Evolutionary conservation across 768 basidiomycete genomes (phyloP), one percentile per base, ranked within the genome.

Genomic region (Pisolithus marmoratus): DNA sequence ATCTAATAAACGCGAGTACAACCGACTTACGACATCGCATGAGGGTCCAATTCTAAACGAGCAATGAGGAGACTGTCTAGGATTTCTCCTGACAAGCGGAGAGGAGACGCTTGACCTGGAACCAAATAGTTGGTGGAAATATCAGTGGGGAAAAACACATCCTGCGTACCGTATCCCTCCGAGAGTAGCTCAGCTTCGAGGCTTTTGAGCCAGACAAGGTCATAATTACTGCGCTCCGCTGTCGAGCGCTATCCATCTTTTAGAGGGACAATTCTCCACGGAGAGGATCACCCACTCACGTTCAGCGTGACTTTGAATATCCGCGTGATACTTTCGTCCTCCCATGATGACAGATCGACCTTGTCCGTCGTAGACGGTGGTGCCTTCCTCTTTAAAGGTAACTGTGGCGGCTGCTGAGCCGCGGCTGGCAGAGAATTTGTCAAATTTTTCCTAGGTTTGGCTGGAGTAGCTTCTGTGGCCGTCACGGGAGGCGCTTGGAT

Each of bases 11-110:
- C 17, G 41, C 53, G 31, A 51, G 52, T 49, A 31, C 59, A 34
- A 55, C 24, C 19, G 22, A 78, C 83, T 67, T 67, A 85, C 86
- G 79, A 77, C 83, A 88, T 85, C 24, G 67, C 63, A 43, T 81
- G 72, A 11, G 92, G 82, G 64, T 92, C 80, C 20, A 95, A 67
- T 51, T 93, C 90, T 8, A 98, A 77, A 27, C 94, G 75, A 2
- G 91, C 79, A 60, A 96, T 93, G 48, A 97, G 73, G 4, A 94
- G 69, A 22, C 87, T 80, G 70, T 95, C 94, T 20, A 79, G 72
- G 48, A 91, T 73, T 29, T 85, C 83, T 19, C 69, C 72, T 27
- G 72, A 76, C 14, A 87, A 69, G 22, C 67, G 74, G 31, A 74
- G 64, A n/a, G 73, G 64, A 44, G 66, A 71, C 65, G 65, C 54